Evolutionary conservation across 345 rosid species (phyloP), one percentile per base, ranked within the genome.

Genomic region (Carallia brachiata): DNA sequence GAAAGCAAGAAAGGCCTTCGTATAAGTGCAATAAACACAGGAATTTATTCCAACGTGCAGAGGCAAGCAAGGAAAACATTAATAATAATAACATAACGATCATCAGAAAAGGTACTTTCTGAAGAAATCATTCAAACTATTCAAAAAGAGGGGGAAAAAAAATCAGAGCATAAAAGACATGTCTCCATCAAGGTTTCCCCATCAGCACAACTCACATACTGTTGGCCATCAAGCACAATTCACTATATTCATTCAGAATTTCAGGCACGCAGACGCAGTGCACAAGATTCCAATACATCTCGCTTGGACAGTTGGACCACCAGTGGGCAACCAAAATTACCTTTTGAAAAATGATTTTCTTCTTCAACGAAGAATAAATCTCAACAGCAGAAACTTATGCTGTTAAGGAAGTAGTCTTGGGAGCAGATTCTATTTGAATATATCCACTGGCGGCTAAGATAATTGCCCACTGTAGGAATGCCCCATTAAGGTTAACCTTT

Each of bases 201-300:
- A 85, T 81, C 84, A 74, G 77, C 82, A 80, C 82, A 84, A 80
- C 71, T 75, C 79, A 73, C 72, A 69, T 56, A 72, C 87, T 75
- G 83, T 79, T 82, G 75, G 75, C 84, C 89, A 89, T 82, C 78
- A 69, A 73, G 90, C 85, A 82, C 81, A 79, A 74, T 71, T 83
- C 81, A 79, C 65, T 75, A 76, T 76, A 78, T 71, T 79, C 86
- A 82, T 75, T 61, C 73, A 78, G 69, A 78, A 77, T 76, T 76
- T 76, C 78, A 52, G 56, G 72, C 73, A 72, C 77, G 68, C 36
- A 77, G 63, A 72, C 77, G 68, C 36, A 77, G 63, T 69, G 86
- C 80, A 81, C 53, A 77, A 70, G 84, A 81, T 75, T 77, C 86
- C 80, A 78, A 71, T 67, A 68, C 75, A 68, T 53, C 81, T 61